Conservation (phyloP, 2,329 filamentous ascomycete genomes). For the Sporothrix pseudoabietina region DNA sequence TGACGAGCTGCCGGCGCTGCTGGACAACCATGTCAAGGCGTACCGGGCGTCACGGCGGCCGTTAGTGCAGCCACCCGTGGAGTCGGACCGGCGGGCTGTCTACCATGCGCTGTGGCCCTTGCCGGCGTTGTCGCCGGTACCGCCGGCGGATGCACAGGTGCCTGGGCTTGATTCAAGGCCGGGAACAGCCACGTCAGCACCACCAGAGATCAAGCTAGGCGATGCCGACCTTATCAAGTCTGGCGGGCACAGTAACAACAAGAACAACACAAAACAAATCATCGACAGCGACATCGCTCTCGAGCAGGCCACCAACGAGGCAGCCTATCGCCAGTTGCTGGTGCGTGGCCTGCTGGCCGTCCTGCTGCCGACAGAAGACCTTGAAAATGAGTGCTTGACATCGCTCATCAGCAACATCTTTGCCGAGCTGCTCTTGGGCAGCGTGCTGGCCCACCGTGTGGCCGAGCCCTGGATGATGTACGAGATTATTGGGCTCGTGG, state of each 20-base stretch:
- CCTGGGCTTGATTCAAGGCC: constrained; percentile 28
- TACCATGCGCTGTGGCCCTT: constrained; percentile 86
- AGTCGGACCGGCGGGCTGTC: constrained; percentile 64
- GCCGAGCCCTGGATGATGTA: constrained; percentile 89
- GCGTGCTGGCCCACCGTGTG: constrained; percentile 74
- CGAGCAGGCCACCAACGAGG: constrained; percentile 75
- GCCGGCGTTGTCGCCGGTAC: constrained; percentile 77
- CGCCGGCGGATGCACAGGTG: constrained; percentile 44
- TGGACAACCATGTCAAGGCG: constrained; percentile 79
- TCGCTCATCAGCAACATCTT: constrained; percentile 84
- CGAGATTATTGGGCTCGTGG: constrained; percentile 76
- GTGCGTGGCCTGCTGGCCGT: constrained; percentile 79
- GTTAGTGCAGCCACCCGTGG: constrained; percentile 60
- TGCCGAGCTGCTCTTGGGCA: constrained; percentile 85
- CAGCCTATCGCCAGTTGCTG: constrained; percentile 82
- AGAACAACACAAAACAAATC: constrained; percentile 50
- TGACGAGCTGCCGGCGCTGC: constrained; percentile 81
- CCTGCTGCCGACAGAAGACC: constrained; percentile 86
- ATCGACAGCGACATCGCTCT: constrained; percentile 46
- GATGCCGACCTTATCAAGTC: not conserved
- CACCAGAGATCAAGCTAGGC: not conserved
- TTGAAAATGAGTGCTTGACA: constrained; percentile 83
- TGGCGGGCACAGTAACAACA: constrained; percentile 54
- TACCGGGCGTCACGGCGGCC: constrained; percentile 69
- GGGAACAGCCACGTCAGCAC: not conserved